A percentile compares a stretch with the other conserved stretches of the same genome.
Evolutionary conservation across 495 filamentous ascomycete species (phyloP).

Genomic region (Trypethelium eluteriae): DNA sequence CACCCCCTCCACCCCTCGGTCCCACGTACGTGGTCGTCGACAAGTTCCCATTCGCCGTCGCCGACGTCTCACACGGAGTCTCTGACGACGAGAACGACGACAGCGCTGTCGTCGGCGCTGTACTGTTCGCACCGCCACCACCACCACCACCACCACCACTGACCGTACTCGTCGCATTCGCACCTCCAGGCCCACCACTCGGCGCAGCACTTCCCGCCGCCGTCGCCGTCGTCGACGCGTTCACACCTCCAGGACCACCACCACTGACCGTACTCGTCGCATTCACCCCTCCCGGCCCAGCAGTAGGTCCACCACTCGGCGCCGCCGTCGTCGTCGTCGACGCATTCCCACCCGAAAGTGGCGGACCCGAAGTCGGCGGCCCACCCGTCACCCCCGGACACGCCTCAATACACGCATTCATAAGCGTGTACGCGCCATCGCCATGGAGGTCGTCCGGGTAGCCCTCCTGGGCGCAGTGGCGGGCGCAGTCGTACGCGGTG

Average conservation of each 20-base stretch:
- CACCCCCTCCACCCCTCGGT: not conserved
- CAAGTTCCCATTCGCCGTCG: not conserved
- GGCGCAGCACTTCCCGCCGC: no score
- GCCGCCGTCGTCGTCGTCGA: not conserved
- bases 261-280: not conserved
- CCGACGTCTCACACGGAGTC: not conserved
- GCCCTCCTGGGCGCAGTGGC: slow-evolving; percentile 20
- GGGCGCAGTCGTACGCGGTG: slow-evolving; percentile 23
- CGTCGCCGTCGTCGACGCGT: no score
- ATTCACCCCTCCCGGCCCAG: not conserved
- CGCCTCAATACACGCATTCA: slow-evolving; percentile 18
- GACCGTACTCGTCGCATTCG: no score
- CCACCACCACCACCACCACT: not conserved
- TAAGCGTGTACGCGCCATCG: slow-evolving; percentile 14
- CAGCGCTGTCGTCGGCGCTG: no score
- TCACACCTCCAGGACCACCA: no score
- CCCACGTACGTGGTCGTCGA: not conserved
- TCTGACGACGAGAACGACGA: not conserved
- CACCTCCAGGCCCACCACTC: no score
- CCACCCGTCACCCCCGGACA: slow-evolving; percentile 22
- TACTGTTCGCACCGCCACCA: not conserved
- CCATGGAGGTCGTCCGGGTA: slow-evolving; percentile 21
- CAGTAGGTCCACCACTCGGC: not conserved
- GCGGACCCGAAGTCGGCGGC: slow-evolving; percentile 6
- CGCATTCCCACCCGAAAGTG: not conserved